Evolutionary conservation across 2,329 filamentous ascomycete genomes (phyloP), one percentile per base, ranked within the genome.

Genomic region (Monosporascus sp.): DNA sequence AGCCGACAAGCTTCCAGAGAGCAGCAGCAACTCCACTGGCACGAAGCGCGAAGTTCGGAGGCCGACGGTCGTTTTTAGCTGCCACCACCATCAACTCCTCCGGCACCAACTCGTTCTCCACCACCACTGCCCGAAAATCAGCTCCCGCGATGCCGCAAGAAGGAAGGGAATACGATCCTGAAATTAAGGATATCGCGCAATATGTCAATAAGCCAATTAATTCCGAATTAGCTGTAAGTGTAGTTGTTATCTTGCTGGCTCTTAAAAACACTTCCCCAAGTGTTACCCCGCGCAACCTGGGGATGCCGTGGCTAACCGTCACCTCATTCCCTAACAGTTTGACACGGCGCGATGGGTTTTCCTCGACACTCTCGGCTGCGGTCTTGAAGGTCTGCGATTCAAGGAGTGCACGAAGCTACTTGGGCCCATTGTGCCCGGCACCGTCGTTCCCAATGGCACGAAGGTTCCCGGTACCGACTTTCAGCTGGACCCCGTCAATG

Each of bases 311-410:
- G 58, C 65, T 68, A 64, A 69, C 64, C 62, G 60, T 47, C n/a
- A 51, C 41, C 27, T 54, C 39, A 46, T 54, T 17, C 45, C 50
- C 11, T 57, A 18, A 57, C 62, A 94, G 89, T 95, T 89, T 70
- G 94, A 99, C 74, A 99, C 94, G 48, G 94, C 94, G 58, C 88
- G 94, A 75, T 93, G 91, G 78, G 92, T 97, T 63, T 91, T 99
- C 74, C 85, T 97, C 68, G 94, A 99, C 74, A 97, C 94, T 52
- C 83, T 99, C 48, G 94, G 94, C 68, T 99, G 94, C 73, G 94
- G 94, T 70, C 86, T 99, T 59, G 92, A 97, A 78, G 94, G 90
- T 62, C 83, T 99, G 68, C 87, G 88, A 64, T 99, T 99, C 79
- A 90, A 92, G 73, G 90, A 97, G 76, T 97, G 94, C 82, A 85